phyloP scores from a whole-genome alignment of 495 filamentous ascomycete genomes.

The Penicillium arizonense region DNA sequence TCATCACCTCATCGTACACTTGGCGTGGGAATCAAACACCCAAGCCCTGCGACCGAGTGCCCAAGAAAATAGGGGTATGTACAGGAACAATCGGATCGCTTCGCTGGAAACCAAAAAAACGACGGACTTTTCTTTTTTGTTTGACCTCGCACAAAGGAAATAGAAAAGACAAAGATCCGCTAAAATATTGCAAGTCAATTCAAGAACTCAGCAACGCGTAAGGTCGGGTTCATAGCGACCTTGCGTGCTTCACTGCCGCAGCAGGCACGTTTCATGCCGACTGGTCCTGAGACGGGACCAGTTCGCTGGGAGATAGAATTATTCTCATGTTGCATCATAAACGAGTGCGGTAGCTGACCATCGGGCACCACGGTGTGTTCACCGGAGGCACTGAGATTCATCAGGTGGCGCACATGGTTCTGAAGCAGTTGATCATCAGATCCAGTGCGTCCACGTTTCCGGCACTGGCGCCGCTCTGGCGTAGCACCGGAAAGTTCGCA shows the following conservation, averaged over 20 bases:
- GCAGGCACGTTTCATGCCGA: slow-evolving; percentile 48
- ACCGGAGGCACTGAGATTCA: slow-evolving; percentile 30
- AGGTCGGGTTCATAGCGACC: slow-evolving; percentile 36
- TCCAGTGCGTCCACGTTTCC: slow-evolving; percentile 68
- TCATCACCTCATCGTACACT: slow-evolving; percentile 40
- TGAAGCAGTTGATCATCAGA: slow-evolving; percentile 69
- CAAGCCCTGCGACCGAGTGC: slow-evolving; percentile 15
- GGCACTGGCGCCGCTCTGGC: slow-evolving; percentile 33
- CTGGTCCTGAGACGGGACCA: slow-evolving; percentile 36
- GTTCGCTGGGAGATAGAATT: slow-evolving; percentile 20
- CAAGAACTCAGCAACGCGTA: slow-evolving; percentile 36
- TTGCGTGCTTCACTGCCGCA: slow-evolving; percentile 45
- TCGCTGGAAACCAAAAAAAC: slow-evolving; percentile 14
- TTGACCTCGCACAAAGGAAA: slow-evolving; percentile 23
- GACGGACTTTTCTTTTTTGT: slow-evolving; percentile 29
- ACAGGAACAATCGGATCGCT: slow-evolving; percentile 15
- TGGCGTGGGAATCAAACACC: slow-evolving; percentile 10
- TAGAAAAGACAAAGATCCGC: slow-evolving; percentile 13
- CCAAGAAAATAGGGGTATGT: slow-evolving; percentile 15
- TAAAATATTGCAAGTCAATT: slow-evolving; percentile 22
- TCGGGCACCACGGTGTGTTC: slow-evolving; percentile 38
- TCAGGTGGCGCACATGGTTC: slow-evolving; percentile 66
- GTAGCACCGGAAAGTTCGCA: slow-evolving; percentile 58
- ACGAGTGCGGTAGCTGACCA: slow-evolving; percentile 39
- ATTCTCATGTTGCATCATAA: slow-evolving; percentile 22